Conservation (phyloP, 2,329 filamentous ascomycete genomes). For the Stemphylium lycopersici region DNA sequence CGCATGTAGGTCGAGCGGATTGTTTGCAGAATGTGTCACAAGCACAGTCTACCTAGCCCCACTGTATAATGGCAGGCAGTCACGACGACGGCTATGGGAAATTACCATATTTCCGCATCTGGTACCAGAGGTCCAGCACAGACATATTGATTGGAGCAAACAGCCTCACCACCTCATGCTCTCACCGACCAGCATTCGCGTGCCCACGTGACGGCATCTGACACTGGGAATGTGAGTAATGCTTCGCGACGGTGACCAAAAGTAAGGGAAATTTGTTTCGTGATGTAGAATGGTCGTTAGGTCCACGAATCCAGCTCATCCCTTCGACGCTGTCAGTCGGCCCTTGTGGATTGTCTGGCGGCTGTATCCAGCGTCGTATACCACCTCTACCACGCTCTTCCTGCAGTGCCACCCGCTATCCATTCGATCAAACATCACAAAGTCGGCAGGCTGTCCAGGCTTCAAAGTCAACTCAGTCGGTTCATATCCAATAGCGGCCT, state of each 20-base stretch:
- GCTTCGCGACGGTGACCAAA: background rate
- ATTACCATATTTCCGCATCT: background rate
- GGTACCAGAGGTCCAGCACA: background rate
- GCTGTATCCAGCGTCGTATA: conserved; percentile 51
- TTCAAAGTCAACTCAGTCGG: conserved; percentile 38
- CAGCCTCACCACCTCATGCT: background rate
- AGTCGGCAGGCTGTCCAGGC: conserved; percentile 50
- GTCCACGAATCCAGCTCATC: background rate
- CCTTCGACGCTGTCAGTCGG: conserved; percentile 20
- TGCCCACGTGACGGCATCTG: background rate
- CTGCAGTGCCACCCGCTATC: conserved; percentile 50
- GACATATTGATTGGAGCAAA: background rate
- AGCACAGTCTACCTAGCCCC: background rate
- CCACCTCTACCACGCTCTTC: conserved; percentile 51
- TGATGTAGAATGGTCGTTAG: background rate
- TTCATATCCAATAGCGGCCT: conserved; percentile 49
- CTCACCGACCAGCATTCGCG: background rate
- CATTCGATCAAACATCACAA: conserved; percentile 51
- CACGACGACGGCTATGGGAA: background rate
- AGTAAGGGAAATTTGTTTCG: background rate
- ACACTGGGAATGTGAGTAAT: background rate
- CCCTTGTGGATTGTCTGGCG: conserved; percentile 42
- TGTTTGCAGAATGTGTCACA: conserved; percentile 9
- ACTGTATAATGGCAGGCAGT: conserved; percentile 6
- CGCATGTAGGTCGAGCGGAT: background rate